Base-by-base conservation (phyloP, 805 yeast genomes). In the Metschnikowia continentalis region DNA sequence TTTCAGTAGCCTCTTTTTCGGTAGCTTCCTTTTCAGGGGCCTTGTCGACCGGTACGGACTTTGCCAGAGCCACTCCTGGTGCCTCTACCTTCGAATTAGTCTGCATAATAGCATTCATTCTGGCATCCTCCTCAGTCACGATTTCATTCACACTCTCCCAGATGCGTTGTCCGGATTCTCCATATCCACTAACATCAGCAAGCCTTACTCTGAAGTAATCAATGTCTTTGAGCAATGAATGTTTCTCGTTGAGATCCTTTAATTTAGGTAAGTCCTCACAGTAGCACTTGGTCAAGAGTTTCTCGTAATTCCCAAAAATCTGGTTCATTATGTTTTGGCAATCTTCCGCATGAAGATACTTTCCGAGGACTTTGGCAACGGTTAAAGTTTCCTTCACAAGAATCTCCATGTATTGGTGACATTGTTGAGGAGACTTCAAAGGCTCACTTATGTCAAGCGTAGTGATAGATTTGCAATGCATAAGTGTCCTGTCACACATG, bases 321-420 rank as follows among this genome's bases (percentile, higher is more conserved):
- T 72, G 74, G 61, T 75, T 72, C 48, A 81, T 62, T 30, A 81
- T 71, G 4, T 69, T 54, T 5, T 77, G 59, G 54, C 76, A 75
- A 49, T 80, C 81, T 15, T 67, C 55, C 45, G 74, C 75, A 0
- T 86, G 81, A 37, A 86, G 67, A 60, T 83, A 82, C 52, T 80
- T 78, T 38, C 75, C 76, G 26, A 86, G 70, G 5, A 83, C 84
- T 52, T 80, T 78, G 2, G 83, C 72, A 26, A 87, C 82, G 0
- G 86, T 81, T n/a, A 74, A 59, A 0, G 89, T 83, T 52, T 86
- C 90, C 55, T 81, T 83, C 42, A 84, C 83, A 37, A 86, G 65
- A 1, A 77, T 75, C 51, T 78, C 83, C 88, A 86, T 84, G 61
- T 84, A 86, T 33, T 65, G 70, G 60, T 84, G 85, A 41, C 82